Conservation (phyloP, 768 basidiomycete genomes). For the Kwoniella sp. region DNA sequence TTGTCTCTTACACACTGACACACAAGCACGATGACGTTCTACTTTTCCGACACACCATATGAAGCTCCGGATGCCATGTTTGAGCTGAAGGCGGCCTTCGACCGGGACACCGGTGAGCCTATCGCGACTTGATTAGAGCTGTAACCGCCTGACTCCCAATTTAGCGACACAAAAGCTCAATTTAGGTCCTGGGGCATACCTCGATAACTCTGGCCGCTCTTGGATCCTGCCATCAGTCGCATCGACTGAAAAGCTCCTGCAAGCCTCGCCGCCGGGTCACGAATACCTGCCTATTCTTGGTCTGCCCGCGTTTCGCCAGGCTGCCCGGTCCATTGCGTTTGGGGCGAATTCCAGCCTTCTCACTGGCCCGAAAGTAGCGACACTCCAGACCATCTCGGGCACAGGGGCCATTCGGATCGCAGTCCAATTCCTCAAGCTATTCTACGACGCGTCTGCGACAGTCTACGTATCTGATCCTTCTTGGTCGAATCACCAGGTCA, state of each 20-base stretch:
- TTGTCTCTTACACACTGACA: not conserved
- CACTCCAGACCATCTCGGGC: conserved; percentile 89
- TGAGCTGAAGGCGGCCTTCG: conserved; percentile 12
- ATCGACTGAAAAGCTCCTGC: conserved; percentile 73
- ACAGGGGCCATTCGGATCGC: conserved; percentile 95
- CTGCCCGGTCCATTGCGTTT: conserved; percentile 80
- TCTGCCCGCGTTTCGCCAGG: conserved; percentile 74
- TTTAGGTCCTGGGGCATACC: conserved; percentile 77
- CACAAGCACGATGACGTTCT: not conserved
- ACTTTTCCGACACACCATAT: not conserved
- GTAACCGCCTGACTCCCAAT: not conserved
- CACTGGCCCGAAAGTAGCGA: conserved; percentile 67
- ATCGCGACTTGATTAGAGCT: too few species aligned
- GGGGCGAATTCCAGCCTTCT: conserved; percentile 72
- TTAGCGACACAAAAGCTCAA: conserved; percentile 24
- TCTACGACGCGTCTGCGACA: conserved; percentile 67
- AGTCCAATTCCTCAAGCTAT: conserved; percentile 78
- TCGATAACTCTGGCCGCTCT: conserved; percentile 87
- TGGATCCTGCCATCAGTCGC: conserved; percentile 82
- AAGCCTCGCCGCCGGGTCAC: conserved; percentile 66
- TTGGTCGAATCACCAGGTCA: conserved; percentile 89
- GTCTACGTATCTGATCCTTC: conserved; percentile 89
- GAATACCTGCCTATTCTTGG: conserved; percentile 63
- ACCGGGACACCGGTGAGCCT: conserved; percentile 6
- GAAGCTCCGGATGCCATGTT: conserved; percentile 7